Evolutionary conservation across 106 monocot species (phyloP).

Genomic region (Acanthochlamys bracteata): DNA sequence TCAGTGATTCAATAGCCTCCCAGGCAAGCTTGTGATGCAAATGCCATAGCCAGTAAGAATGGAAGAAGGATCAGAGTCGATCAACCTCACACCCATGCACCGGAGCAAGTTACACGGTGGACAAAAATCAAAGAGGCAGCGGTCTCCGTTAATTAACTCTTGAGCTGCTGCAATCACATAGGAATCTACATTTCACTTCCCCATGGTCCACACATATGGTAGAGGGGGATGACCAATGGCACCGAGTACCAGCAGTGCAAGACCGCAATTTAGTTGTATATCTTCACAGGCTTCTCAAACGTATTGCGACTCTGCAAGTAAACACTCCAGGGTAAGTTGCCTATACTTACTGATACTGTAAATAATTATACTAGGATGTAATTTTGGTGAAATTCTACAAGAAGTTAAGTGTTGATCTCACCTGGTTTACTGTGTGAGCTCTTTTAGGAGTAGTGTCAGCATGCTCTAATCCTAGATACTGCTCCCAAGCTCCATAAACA

Average conservation of each 20-base stretch:
- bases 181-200: neutral
- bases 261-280: slow-evolving; percentile 57
- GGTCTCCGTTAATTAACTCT: neutral
- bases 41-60: neutral
- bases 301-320: slow-evolving; percentile 63
- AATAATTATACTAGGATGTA: neutral
- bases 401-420: slow-evolving; percentile 6
- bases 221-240: neutral
- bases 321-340: neutral
- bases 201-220: neutral
- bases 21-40: neutral
- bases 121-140: neutral
- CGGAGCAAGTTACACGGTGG: neutral
- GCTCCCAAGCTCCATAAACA: slow-evolving; percentile 97
- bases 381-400: neutral
- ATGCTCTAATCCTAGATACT: slow-evolving; percentile 95
- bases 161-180: neutral
- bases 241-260: neutral
- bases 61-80: neutral
- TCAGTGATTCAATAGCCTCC: neutral
- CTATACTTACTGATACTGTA: neutral
- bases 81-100: neutral
- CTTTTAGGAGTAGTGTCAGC: slow-evolving; percentile 87
- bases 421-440: slow-evolving; percentile 66
- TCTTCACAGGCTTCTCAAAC: slow-evolving; percentile 93